phyloP scores from a whole-genome alignment of 148 eudicot genomes.

The Euryodendron excelsum region DNA sequence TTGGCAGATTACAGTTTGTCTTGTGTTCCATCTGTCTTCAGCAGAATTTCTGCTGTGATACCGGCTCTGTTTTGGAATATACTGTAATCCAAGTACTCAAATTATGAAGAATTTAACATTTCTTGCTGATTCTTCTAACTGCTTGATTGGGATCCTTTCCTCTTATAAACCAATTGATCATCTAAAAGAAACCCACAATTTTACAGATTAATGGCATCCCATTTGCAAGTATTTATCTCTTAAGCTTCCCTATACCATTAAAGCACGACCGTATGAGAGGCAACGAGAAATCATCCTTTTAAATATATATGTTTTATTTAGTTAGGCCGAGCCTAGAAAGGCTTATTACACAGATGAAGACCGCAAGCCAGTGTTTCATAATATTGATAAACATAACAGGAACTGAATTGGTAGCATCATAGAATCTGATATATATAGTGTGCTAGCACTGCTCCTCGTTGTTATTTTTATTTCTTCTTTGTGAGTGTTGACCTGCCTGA shows the following conservation, averaged over 20 bases:
- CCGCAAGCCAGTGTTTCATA: no score
- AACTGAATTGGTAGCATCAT: background rate
- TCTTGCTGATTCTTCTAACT: no score
- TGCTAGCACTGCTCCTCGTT: background rate
- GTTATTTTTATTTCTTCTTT: slow-evolving; percentile 3
- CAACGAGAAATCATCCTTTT: background rate
- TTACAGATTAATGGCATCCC: background rate
- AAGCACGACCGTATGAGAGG: background rate
- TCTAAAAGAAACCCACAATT: no score
- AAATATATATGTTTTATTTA: slow-evolving; percentile 4
- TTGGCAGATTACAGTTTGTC: no score
- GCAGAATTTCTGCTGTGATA: background rate
- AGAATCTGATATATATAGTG: background rate
- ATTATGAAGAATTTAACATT: background rate
- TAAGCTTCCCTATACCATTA: background rate
- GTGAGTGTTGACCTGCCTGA: slow-evolving; percentile 15
- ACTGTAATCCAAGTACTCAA: background rate
- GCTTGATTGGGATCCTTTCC: no score
- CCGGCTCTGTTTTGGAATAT: background rate
- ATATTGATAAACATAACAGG: background rate
- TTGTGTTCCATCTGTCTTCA: no score
- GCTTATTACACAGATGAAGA: background rate
- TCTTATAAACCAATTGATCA: background rate
- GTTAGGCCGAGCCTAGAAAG: background rate
- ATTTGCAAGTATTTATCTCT: background rate